Conservation (phyloP, 352 stramenopile genomes). For the Globisporangium spiculum region DNA sequence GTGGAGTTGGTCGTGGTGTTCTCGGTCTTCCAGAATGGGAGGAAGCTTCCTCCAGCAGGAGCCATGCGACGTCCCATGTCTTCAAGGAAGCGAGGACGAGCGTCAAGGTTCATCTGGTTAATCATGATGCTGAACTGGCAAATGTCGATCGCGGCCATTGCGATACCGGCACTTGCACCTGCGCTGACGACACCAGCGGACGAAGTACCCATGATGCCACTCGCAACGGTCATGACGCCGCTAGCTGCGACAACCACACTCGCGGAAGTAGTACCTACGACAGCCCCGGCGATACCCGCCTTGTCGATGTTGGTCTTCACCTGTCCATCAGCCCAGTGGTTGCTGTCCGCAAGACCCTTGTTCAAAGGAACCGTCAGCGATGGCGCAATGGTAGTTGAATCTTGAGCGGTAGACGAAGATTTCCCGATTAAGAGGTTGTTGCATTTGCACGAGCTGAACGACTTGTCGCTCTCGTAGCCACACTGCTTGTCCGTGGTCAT, state of each 20-base stretch:
- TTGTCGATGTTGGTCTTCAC: conserved; percentile 67
- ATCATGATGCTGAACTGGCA: conserved; percentile 85
- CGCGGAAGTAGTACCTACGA: conserved; percentile 54
- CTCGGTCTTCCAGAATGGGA: conserved; percentile 57
- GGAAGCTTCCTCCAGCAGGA: conserved; percentile 56
- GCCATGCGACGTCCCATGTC: conserved; percentile 77
- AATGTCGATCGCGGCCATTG: conserved; percentile 67
- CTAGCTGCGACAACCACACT: conserved; percentile 58
- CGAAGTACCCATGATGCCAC: conserved; percentile 49
- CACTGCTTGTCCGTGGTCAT: conserved; percentile 54
- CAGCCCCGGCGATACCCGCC: conserved; percentile 48
- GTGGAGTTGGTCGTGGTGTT: conserved; percentile 6
- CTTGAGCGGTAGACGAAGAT: conserved; percentile 19
- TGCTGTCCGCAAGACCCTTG: conserved; percentile 57
- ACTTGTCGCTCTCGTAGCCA: conserved; percentile 51
- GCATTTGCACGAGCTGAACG: conserved; percentile 61
- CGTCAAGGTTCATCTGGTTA: conserved; percentile 83
- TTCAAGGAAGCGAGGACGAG: conserved; percentile 64
- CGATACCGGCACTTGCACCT: conserved; percentile 60
- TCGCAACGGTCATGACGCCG: conserved; percentile 62
- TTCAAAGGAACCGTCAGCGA: conserved; percentile 40
- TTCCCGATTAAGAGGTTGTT: conserved; percentile 32
- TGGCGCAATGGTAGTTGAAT: conserved; percentile 12
- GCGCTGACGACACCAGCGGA: conserved; percentile 60
- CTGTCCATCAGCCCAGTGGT: conserved; percentile 66